Base-by-base conservation (phyloP, 805 yeast species). In the Lachancea fermentati region DNA sequence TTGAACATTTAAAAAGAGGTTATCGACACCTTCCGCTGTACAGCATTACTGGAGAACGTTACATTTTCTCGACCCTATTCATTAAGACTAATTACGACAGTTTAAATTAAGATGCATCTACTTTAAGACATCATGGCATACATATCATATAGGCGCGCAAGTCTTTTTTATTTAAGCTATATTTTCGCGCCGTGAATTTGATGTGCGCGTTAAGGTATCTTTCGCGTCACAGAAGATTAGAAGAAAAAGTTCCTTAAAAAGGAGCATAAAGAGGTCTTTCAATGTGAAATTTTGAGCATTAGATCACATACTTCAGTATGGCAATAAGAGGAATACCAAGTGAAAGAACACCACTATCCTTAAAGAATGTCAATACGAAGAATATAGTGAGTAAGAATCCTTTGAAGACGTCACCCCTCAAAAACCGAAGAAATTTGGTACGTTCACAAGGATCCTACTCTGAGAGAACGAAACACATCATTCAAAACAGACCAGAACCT, bases 21-120 rank as follows among this genome's bases (percentile, higher is more conserved):
- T 93, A 81, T 60, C 71, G 97, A 36, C 93, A 87, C 55, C 60
- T 88, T 12, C 87, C 89, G 0, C 61, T 93, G 11, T 78, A 75
- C 54, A 96, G 86, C 58, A 51, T 70, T 19, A 78, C 79, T 46
- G 97, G 98, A 2, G 96, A 89, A 57, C 86, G 81, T 52, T 77
- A 71, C 49, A 69, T 75, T 1, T 78, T 76, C 48, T 76, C 83
- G 4, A 73, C 79, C 1, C 48, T 78, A 19, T 78, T 78, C 52
- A 57, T 78, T n/a, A 22, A 36, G 9, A 22, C 37, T 8, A 18
- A 39, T 32, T 37, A 44, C 34, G 37, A 9, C 25, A 41, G 18
- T 22, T 11, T 22, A n/a, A n/a, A n/a, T n/a, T n/a, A n/a, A n/a
- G n/a, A n/a, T n/a, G n/a, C n/a, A n/a, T n/a, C n/a, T n/a, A n/a